Conservation (phyloP, 352 stramenopile genomes). For the Paralagenidium karlingii region DNA sequence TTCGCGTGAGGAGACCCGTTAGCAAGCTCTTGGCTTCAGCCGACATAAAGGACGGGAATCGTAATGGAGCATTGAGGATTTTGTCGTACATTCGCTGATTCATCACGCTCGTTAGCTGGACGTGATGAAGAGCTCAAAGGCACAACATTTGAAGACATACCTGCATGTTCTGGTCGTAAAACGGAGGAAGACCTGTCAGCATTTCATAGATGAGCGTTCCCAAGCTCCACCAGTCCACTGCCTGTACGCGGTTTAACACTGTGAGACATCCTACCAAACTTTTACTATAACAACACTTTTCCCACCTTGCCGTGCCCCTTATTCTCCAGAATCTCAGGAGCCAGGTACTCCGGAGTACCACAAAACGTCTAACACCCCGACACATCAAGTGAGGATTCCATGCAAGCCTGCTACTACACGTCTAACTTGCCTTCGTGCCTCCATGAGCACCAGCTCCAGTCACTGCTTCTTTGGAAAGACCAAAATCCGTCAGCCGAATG, state of each 20-base stretch:
- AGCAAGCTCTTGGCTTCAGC: conserved; percentile 80
- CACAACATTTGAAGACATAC: background rate
- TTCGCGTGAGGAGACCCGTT: conserved; percentile 73
- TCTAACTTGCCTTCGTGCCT: conserved; percentile 64
- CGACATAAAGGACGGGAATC: conserved; percentile 86
- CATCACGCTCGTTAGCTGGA: background rate
- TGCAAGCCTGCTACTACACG: background rate
- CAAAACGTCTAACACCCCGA: conserved; percentile 84
- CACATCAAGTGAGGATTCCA: too few species aligned
- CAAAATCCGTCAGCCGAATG: conserved; percentile 92
- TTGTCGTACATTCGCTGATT: conserved; percentile 88
- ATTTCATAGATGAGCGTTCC: conserved; percentile 93
- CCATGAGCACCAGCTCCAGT: conserved; percentile 63
- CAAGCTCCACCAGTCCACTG: conserved; percentile 84
- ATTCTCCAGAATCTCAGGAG: conserved; percentile 92
- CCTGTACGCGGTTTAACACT: conserved; percentile 4
- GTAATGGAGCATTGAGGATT: conserved; percentile 85
- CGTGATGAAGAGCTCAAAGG: background rate
- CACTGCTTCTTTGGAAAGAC: conserved; percentile 89
- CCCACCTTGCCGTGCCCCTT: conserved; percentile 78
- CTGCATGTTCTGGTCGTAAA: conserved; percentile 92
- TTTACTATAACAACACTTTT: too few species aligned
- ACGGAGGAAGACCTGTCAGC: conserved; percentile 84
- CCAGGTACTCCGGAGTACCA: conserved; percentile 91
- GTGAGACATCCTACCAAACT: too few species aligned